Percentiles rank a stretch among this genome's conserved stretches.
phyloP scores from a whole-genome alignment of 768 basidiomycete genomes.

The Suillus lakei region DNA sequence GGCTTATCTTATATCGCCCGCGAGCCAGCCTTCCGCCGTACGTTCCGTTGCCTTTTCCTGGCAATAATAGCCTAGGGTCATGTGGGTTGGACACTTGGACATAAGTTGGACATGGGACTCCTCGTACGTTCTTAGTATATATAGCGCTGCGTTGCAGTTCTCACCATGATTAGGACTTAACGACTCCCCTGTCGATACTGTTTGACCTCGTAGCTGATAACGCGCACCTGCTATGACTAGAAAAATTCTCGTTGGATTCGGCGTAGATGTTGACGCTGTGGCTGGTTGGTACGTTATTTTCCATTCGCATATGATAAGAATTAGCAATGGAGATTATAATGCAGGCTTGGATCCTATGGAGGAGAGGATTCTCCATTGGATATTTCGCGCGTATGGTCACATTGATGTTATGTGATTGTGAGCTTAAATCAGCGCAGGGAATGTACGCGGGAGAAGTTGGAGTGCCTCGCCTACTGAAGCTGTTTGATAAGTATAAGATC shows the following conservation, averaged over 20 bases:
- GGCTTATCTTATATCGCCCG: neutral
- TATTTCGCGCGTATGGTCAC: constrained; percentile 55
- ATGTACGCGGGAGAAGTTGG: constrained; percentile 79
- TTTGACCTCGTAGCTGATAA: neutral
- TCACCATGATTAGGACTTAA: neutral
- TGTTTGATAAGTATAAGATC: constrained; percentile 68
- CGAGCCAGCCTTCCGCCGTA: neutral
- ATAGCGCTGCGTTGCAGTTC: neutral
- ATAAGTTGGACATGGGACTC: neutral
- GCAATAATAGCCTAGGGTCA: neutral
- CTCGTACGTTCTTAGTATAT: neutral
- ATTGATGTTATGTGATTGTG: neutral
- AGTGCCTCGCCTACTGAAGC: constrained; percentile 62
- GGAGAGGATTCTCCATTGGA: constrained; percentile 73
- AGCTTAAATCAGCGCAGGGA: constrained; percentile 40
- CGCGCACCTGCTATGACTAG: constrained; percentile 47
- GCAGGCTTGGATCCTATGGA: constrained; percentile 73
- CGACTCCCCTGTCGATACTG: neutral
- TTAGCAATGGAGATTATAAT: neutral
- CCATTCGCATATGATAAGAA: neutral
- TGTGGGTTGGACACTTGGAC: neutral
- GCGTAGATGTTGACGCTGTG: constrained; percentile 75
- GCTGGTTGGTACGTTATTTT: constrained; percentile 58
- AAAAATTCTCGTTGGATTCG: constrained; percentile 61
- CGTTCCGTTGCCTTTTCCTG: neutral